Evolutionary conservation across 2,329 filamentous ascomycete species (phyloP), one percentile per base, ranked within the genome.

Genomic region (Beauveria rudraprayagi): DNA sequence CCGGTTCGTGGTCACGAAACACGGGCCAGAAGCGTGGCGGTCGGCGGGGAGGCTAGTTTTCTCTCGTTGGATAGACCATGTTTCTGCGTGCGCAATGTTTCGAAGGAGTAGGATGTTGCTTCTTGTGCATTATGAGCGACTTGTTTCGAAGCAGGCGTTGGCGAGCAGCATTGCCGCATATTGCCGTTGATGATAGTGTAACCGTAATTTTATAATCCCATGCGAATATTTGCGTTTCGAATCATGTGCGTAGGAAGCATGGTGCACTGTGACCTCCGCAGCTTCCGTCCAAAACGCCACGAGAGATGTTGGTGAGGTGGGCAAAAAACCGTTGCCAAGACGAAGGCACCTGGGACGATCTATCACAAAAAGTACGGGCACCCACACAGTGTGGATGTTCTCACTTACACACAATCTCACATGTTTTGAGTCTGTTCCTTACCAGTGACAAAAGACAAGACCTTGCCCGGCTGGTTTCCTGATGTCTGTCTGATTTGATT

Each of bases 11-110:
- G 61, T 59, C 56, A 11, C 50, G 61, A 24, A 57, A 37, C 50
- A 47, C 56, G 14, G 30, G 52, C 46, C 56, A 60, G 52, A 56
- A 56, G 53, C 56, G 61, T 24, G 60, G 60, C 53, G 54, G 54
- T 41, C 60, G 60, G 14, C 60, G 60, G 51, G 60, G 60, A 56
- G 60, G 60, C 47, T 61, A 61, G 62, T 51, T 60, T 65, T 58
- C 46, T 37, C 52, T 60, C 46, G 41, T 54, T 44, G 30, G 48
- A 22, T 61, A 54, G 44, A 41, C 41, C 14, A 37, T 16, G 28
- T 28, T 48, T 55, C 26, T 54, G 28, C 26, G 19, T 28, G 47
- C 19, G 37, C n/a, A 2, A 24, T 50, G 5, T n/a, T 51, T 17
- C 16, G 26, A 28, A 40, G 22, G 46, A 41, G 28, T 17, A 43